Conservation (phyloP, 495 filamentous ascomycete genomes). For the Aspergillus panamensis region DNA sequence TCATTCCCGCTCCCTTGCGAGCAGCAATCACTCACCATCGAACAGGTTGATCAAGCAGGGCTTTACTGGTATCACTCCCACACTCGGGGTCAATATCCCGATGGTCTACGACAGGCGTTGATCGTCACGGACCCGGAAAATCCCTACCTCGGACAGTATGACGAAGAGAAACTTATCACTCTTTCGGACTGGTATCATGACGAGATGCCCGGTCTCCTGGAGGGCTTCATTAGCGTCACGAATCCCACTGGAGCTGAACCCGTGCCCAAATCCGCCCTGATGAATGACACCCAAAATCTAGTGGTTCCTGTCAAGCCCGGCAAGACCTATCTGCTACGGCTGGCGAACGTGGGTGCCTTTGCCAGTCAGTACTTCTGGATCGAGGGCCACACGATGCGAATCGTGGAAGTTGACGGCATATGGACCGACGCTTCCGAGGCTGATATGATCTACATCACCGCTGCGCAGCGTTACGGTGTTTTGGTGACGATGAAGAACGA, state of each 20-base stretch:
- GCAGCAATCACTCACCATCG: neutral
- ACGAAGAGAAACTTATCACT: conserved; percentile 54
- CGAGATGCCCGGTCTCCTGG: conserved; percentile 50
- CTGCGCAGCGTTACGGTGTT: conserved; percentile 65
- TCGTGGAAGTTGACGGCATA: conserved; percentile 67
- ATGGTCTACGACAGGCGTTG: conserved; percentile 64
- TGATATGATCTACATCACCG: conserved; percentile 52
- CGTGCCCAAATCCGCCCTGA: conserved; percentile 58
- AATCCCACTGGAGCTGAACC: conserved; percentile 40
- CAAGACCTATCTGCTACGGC: conserved; percentile 56
- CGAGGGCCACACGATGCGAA: conserved; percentile 48
- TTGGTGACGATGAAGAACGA: conserved; percentile 51
- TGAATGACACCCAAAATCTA: conserved; percentile 55
- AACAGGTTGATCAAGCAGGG: conserved; percentile 56
- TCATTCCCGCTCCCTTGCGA: neutral
- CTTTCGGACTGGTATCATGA: conserved; percentile 61
- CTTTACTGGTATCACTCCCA: conserved; percentile 81
- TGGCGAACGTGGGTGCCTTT: conserved; percentile 58
- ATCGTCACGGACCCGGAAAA: conserved; percentile 61
- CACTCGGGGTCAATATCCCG: conserved; percentile 60
- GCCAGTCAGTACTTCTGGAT: conserved; percentile 44
- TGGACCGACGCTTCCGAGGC: conserved; percentile 53
- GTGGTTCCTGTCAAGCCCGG: conserved; percentile 39
- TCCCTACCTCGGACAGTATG: conserved; percentile 57
- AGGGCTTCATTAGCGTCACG: conserved; percentile 26